Base-by-base conservation (phyloP, 306 rosid genomes). In the Cicer bijugum region DNA sequence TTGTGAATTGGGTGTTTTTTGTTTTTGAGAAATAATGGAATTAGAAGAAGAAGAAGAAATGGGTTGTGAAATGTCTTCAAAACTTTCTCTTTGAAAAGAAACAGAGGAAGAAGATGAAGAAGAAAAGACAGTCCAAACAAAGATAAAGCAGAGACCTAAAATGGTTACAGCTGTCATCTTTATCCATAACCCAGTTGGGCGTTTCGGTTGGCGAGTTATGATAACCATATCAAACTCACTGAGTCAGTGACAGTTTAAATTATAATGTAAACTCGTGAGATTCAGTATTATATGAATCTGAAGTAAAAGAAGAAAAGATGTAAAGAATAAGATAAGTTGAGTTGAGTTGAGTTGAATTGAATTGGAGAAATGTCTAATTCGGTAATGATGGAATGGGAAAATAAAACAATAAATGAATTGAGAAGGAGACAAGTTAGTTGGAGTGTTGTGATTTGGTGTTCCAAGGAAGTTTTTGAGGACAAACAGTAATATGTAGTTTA, bases 81-180 rank as follows among this genome's bases (percentile, higher is more conserved):
- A 91, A 76, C 96, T 94, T 74, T 91, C 97, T 69, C 97, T 86
- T 52, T 87, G 90, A 10, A 82, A 82, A 23, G 82, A 80, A 37
- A 87, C 84, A 5, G 96, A 87, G 60, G 94, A 80, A 39, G 90
- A 71, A 39, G 96, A 82, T 2, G 93, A 81, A 78, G 92, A 81
- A 51, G 95, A 86, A 73, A 91, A 91, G 75, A 89, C 77, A 8
- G 88, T 81, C 99, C 99, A 94, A 7, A 90, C 88, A 63, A 94
- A 74, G 70, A 91, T 82, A 53, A 91, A 94, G 78, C 97, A 89
- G 33, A 91, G 87, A 52, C 97, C 99, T 81, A 91, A 67, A 0
- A 91, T 40, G 12, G 86, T 89, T 48, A 88, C 96, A 42, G 87
- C 96, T 1, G 93, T 59, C 95, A 88, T 86, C 88, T 91, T 94